Conservation (phyloP, 345 rosid species). For the Gossypium rotundifolium region DNA sequence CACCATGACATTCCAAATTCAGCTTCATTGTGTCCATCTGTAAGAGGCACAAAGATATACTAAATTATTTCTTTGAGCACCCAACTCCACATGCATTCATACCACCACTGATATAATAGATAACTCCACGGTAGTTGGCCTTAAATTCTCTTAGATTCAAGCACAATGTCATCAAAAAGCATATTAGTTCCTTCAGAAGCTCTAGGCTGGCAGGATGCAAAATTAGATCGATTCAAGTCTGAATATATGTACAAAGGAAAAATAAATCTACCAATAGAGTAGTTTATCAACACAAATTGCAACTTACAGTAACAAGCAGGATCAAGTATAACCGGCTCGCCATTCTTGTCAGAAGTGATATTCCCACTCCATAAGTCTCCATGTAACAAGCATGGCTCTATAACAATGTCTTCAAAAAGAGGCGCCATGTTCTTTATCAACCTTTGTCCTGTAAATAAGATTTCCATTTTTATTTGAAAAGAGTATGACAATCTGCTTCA, state of each 20-base stretch:
- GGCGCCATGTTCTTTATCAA: conserved; percentile 67
- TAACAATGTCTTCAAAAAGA: conserved; percentile 52
- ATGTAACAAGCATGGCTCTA: conserved; percentile 88
- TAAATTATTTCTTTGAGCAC: background rate
- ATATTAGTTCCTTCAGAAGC: background rate
- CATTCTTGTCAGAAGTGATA: conserved; percentile 64
- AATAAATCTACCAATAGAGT: background rate
- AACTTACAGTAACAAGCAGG: conserved; percentile 92
- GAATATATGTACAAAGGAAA: background rate
- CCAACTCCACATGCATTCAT: background rate
- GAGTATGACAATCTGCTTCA: background rate
- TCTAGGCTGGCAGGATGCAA: background rate
- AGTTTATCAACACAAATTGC: background rate
- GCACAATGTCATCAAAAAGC: background rate
- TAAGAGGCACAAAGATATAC: background rate
- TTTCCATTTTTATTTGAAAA: background rate
- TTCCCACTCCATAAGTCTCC: conserved; percentile 99
- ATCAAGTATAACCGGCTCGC: conserved; percentile 86
- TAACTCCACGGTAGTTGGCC: background rate
- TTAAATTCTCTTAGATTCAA: background rate
- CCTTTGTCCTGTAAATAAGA: conserved; percentile 48
- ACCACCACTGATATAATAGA: background rate
- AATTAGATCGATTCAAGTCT: background rate
- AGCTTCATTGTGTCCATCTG: conserved; percentile 92
- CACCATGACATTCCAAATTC: conserved; percentile 99